Evolutionary conservation across 345 rosid genomes (phyloP), one percentile per base, ranked within the genome.

Genomic region (Sonneratia caseolaris): DNA sequence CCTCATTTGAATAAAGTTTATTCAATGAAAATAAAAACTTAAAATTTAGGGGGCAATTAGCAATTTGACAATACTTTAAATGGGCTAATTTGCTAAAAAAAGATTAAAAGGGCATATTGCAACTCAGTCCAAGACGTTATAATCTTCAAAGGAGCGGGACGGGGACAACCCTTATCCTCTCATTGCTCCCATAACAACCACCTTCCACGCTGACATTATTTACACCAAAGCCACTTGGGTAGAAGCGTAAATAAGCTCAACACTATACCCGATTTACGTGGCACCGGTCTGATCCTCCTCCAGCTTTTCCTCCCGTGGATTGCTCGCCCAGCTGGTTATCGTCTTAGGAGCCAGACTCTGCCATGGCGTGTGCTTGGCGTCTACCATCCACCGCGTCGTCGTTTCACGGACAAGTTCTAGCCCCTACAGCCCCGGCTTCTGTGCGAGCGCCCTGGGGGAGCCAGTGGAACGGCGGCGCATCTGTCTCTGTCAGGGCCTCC

Each of bases 351-450:
- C 55, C 56, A 43, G 70, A 37, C 64, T 11, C 59, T 42, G 37
- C 66, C 19, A 38, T 9, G 32, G 68, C 68, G 76, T 75, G 75
- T 42, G 81, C 82, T 48, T 79, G 86, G 77, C 82, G 88, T 48
- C 62, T 85, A 1, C 87, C 81, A 27, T 81, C 96, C 57, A 65
- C 88, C 1, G 71, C 88, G 70, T 85, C 93, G 74, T 76, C 89
- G 40, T 91, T 88, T 73, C 76, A 78, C 68, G 85, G 97, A 47
- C 87, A 79, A 53, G 76, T 82, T 72, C 84, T 83, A 2, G 12
- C 76, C 24, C 69, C 78, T 37, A 64, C 88, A 1, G 70, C 86
- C 0, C 59, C 82, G 56, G 82, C 82, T 1, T 59, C 81, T 69
- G 81, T 71, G 9, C 85, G 81, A 11, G 19, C 66, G 61, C 69